These are phyloP conservation scores for Trichocladium antarcticum DNA, from an alignment of 495 filamentous ascomycete genomes.

Conservation along the genomic window DNA sequence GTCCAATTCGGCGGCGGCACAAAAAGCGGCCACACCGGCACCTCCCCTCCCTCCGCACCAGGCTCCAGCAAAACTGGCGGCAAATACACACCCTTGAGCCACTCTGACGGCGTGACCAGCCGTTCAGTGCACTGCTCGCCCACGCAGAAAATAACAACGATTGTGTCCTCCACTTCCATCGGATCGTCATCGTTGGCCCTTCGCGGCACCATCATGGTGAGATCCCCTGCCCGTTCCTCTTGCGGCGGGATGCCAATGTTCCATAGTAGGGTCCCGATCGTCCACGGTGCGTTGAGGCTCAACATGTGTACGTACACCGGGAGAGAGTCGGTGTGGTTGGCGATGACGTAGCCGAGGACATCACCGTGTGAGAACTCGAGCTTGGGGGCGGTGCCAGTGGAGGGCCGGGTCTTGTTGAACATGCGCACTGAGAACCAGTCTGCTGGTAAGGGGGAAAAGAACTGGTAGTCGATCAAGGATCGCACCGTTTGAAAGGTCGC, in stretches of 20 bases:
- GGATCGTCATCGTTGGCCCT: slow-evolving; percentile 6
- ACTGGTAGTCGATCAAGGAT: slow-evolving; percentile 3
- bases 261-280: slow-evolving; percentile 8
- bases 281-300: slow-evolving; percentile 17
- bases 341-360: slow-evolving; percentile 4
- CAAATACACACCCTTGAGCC: slow-evolving; percentile 8
- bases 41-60: neutral
- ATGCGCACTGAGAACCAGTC: slow-evolving; percentile 15
- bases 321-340: neutral
- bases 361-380: slow-evolving; percentile 3
- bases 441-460: slow-evolving; percentile 3
- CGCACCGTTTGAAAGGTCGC: neutral
- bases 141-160: slow-evolving; percentile 12
- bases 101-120: neutral
- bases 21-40: slow-evolving; percentile 7
- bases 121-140: slow-evolving; percentile 6
- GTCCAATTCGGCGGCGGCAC: slow-evolving; percentile 13
- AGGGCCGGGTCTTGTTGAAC: slow-evolving; percentile 4
- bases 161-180: slow-evolving; percentile 10
- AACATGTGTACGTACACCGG: slow-evolving; percentile 12
- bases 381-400: neutral
- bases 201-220: slow-evolving; percentile 5
- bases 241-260: slow-evolving; percentile 5
- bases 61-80: slow-evolving; percentile 7
- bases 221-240: slow-evolving; percentile 4